Percentiles rank a stretch among this genome's conserved stretches.
Conservation (phyloP, 306 rosid species). For the Prosopis cineraria region DNA sequence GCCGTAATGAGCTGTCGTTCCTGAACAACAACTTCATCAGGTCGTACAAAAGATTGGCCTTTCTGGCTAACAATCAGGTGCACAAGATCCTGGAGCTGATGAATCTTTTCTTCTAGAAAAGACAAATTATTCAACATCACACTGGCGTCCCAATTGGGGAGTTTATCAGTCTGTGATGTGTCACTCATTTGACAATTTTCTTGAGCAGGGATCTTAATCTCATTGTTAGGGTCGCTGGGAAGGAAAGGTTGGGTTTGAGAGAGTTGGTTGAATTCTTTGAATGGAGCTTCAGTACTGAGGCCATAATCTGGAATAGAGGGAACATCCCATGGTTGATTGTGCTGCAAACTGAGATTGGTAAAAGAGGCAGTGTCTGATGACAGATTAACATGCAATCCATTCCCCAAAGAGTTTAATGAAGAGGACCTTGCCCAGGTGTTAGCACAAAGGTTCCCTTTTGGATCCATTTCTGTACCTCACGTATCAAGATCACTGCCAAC, state of each 20-base stretch:
- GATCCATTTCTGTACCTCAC: conserved; percentile 54
- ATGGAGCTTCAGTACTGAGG: conserved; percentile 44
- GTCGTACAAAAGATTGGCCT: conserved; percentile 46
- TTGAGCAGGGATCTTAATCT: conserved; percentile 35
- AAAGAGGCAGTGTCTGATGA: conserved; percentile 43
- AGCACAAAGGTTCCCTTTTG: conserved; percentile 42
- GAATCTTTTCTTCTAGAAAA: conserved; percentile 72
- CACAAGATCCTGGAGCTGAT: conserved; percentile 75
- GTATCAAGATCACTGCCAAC: conserved; percentile 34
- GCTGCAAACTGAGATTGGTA: conserved; percentile 41
- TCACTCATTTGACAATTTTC: conserved; percentile 46
- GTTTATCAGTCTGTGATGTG: conserved; percentile 33
- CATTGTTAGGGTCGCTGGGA: conserved; percentile 39
- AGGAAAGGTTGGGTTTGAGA: conserved; percentile 37
- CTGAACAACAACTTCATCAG: conserved; percentile 60
- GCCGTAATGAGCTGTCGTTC: conserved; percentile 79
- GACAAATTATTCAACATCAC: conserved; percentile 64
- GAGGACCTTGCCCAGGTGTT: conserved; percentile 57
- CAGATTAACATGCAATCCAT: conserved; percentile 37
- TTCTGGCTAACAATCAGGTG: conserved; percentile 61
- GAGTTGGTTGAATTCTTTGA: conserved; percentile 51
- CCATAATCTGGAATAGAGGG: conserved; percentile 56
- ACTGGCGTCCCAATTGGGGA: conserved; percentile 73
- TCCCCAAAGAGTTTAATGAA: conserved; percentile 33
- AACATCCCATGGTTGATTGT: conserved; percentile 51